Evolutionary conservation across 1,284 basidiomycete species (phyloP).

Genomic region (Anthracocystis panici-leucophaei): DNA sequence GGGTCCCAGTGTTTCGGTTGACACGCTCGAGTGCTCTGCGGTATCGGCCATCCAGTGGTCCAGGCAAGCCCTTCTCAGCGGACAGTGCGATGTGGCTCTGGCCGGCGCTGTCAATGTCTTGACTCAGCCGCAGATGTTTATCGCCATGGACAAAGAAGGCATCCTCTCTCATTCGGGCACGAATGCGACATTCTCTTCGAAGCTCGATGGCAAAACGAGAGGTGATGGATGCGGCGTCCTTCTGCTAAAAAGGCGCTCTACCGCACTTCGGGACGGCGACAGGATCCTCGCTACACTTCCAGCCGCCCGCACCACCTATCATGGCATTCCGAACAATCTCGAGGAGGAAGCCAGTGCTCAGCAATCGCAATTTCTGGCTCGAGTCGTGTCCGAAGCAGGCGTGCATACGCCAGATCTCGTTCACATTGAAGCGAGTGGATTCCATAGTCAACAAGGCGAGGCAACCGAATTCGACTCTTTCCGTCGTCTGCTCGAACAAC

Average conservation of each 20-base stretch:
- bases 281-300: slow-evolving; percentile 44
- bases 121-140: slow-evolving; percentile 53
- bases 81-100: slow-evolving; percentile 53
- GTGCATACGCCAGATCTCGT: slow-evolving; percentile 10
- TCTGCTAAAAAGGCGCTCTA: slow-evolving; percentile 48
- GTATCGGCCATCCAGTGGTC: slow-evolving; percentile 48
- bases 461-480: slow-evolving; percentile 46
- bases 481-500: slow-evolving; percentile 7
- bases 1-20: slow-evolving; percentile 46
- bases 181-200: slow-evolving; percentile 37
- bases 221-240: slow-evolving; percentile 54
- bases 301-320: slow-evolving; percentile 27
- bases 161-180: slow-evolving; percentile 39
- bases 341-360: neutral
- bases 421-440: slow-evolving; percentile 51
- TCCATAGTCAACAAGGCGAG: slow-evolving; percentile 32
- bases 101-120: slow-evolving; percentile 46
- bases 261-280: slow-evolving; percentile 49
- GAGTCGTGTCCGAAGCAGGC: slow-evolving; percentile 25
- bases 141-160: slow-evolving; percentile 53
- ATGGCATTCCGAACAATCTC: neutral
- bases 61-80: slow-evolving; percentile 36
- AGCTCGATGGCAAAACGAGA: slow-evolving; percentile 47
- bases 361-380: slow-evolving; percentile 22
- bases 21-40: slow-evolving; percentile 46